phyloP scores from a whole-genome alignment of 208 protist genomes.

The Leptomonas pyrrhocoris region DNA sequence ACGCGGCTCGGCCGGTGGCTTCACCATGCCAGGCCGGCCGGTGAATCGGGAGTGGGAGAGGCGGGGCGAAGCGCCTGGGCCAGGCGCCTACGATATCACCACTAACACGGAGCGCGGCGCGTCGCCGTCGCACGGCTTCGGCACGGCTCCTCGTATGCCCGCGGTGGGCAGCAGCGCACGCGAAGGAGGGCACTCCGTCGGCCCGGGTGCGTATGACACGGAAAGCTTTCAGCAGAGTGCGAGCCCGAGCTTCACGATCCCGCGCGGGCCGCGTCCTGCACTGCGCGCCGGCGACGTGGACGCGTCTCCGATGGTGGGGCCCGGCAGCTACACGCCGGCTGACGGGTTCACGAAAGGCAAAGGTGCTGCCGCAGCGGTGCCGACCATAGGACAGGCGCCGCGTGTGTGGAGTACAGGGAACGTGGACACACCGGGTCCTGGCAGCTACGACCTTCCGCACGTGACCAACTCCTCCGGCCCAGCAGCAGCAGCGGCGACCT shows the following conservation, averaged over 20 bases:
- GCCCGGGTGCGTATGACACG: conserved; percentile 35
- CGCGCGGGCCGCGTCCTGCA: conserved; percentile 22
- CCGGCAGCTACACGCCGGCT: conserved; percentile 26
- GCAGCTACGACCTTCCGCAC: conserved; percentile 24
- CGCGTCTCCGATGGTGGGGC: conserved; percentile 27
- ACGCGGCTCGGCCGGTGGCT: neutral
- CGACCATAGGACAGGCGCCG: conserved; percentile 4
- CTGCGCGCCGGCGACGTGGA: conserved; percentile 27
- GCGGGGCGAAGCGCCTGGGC: conserved; percentile 23
- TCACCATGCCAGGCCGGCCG: conserved; percentile 24
- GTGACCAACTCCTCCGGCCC: no score
- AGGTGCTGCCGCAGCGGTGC: neutral
- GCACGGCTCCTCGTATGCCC: conserved; percentile 36
- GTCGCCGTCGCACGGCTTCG: conserved; percentile 38
- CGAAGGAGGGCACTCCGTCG: neutral
- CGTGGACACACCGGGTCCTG: conserved; percentile 30
- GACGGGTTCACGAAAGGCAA: neutral
- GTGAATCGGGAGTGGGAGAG: neutral
- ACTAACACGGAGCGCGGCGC: neutral
- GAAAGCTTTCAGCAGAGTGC: neutral
- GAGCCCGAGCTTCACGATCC: conserved; percentile 24
- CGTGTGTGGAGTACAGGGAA: conserved; percentile 13
- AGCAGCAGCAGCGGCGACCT: neutral
- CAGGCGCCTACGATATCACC: conserved; percentile 25
- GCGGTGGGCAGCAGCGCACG: neutral